Evolutionary conservation across 805 yeast genomes (phyloP).

Genomic region (Wickerhamomyces tratensis): DNA sequence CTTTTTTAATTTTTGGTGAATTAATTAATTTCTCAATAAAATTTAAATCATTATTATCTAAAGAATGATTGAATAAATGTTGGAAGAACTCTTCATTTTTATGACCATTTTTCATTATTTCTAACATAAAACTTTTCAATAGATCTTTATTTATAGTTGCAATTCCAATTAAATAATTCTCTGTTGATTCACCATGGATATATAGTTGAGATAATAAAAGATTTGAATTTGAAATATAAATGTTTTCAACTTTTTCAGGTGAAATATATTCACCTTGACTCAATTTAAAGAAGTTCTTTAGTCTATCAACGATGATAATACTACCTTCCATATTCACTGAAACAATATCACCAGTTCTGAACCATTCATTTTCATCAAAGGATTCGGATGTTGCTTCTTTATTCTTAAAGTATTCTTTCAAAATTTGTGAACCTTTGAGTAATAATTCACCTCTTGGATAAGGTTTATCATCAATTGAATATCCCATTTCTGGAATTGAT

Average conservation of each 20-base stretch:
- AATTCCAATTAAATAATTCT: slow-evolving; percentile 42
- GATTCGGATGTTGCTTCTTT: slow-evolving; percentile 36
- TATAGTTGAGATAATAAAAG: slow-evolving; percentile 35
- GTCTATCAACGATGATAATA: slow-evolving; percentile 44
- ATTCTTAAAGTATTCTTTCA: slow-evolving; percentile 41
- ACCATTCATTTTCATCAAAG: slow-evolving; percentile 42
- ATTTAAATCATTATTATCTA: no score
- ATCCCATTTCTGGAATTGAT: slow-evolving; percentile 42
- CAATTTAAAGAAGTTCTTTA: slow-evolving; percentile 58
- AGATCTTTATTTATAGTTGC: slow-evolving; percentile 40
- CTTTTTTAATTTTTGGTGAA: no score
- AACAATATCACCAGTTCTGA: slow-evolving; percentile 50
- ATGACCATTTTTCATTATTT: no score
- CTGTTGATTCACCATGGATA: slow-evolving; percentile 47
- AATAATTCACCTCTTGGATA: slow-evolving; percentile 40
- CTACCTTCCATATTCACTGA: slow-evolving; percentile 25
- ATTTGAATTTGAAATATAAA: slow-evolving; percentile 31
- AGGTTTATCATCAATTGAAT: slow-evolving; percentile 36
- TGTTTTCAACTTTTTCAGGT: slow-evolving; percentile 56
- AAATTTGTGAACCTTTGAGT: slow-evolving; percentile 47
- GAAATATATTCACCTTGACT: slow-evolving; percentile 51
- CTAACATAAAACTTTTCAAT: no score
- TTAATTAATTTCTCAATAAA: no score
- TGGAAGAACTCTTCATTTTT: no score
- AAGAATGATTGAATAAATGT: no score